phyloP scores from a whole-genome alignment of 129 eudicot genomes.

The carrot (Daucus carota) region DNA sequence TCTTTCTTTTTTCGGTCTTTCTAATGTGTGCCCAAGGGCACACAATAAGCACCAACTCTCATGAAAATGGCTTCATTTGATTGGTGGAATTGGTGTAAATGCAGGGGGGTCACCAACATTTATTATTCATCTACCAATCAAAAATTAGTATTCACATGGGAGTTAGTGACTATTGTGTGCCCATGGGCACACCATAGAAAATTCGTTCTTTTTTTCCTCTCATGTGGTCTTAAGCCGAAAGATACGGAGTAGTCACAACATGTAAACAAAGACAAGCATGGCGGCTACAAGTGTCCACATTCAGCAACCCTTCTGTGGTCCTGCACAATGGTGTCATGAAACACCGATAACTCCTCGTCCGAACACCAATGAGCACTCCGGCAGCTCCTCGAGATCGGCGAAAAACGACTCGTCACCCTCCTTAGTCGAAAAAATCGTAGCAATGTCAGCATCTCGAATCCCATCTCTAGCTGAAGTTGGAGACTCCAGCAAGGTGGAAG shows the following conservation, averaged over 20 bases:
- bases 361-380: constrained; percentile 77
- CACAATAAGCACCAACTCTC: too few relatives aligned
- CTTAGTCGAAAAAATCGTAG: constrained; percentile 43
- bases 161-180: too few relatives aligned
- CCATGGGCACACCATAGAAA: too few relatives aligned
- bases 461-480: constrained; percentile 30
- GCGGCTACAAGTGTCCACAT: constrained; percentile 26
- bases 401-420: constrained; percentile 80
- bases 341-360: constrained; percentile 36
- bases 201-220: constrained; percentile 12
- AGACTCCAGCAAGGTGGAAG: constrained; percentile 52
- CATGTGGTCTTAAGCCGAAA: constrained; percentile 37
- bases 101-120: too few relatives aligned
- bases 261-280: constrained; percentile 27
- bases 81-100: too few relatives aligned
- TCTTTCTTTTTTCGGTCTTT: too few relatives aligned
- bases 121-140: too few relatives aligned
- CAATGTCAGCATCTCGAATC: constrained; percentile 34
- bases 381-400: constrained; percentile 87
- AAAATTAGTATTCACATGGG: too few relatives aligned
- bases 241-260: constrained; percentile 21
- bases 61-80: too few relatives aligned
- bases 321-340: constrained; percentile 48
- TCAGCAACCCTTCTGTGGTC: constrained; percentile 21
- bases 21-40: too few relatives aligned